phyloP scores from a whole-genome alignment of 805 yeast genomes.

The Phaffomyces thermotolerans region DNA sequence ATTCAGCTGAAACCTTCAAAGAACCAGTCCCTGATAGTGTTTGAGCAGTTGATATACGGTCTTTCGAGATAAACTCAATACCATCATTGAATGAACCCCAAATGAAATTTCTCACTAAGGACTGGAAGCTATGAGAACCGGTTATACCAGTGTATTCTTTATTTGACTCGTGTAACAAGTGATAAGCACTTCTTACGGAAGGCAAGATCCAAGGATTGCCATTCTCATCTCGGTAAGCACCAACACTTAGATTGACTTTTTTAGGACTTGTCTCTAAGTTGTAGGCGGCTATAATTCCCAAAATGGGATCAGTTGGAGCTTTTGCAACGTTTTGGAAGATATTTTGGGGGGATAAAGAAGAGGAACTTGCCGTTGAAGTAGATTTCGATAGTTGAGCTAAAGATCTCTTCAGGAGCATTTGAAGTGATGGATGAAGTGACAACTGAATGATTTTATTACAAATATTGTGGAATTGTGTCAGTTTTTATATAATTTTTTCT shows the following conservation, averaged over 20 bases:
- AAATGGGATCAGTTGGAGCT: conserved; percentile 84
- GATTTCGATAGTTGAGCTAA: background rate
- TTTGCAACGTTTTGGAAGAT: conserved; percentile 9
- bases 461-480: no score
- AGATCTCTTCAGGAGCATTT: background rate
- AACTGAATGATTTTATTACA: no score
- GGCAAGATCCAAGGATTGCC: conserved; percentile 91
- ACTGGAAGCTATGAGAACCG: conserved; percentile 65
- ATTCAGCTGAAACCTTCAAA: conserved; percentile 74
- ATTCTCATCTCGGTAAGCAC: conserved; percentile 82
- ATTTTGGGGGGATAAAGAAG: background rate
- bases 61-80: conserved; percentile 43
- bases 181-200: conserved; percentile 41
- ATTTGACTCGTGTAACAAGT: conserved; percentile 53
- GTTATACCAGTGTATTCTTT: conserved; percentile 85
- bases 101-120: conserved; percentile 60
- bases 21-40: conserved; percentile 96
- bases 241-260: conserved; percentile 44
- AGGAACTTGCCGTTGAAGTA: background rate
- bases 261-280: conserved; percentile 52
- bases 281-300: conserved; percentile 72
- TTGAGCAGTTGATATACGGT: conserved; percentile 73
- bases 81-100: conserved; percentile 61
- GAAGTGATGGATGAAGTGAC: no score
- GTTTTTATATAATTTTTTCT: no score